Base-by-base conservation (phyloP, 441 rosid species). In the Kokia cookei region DNA sequence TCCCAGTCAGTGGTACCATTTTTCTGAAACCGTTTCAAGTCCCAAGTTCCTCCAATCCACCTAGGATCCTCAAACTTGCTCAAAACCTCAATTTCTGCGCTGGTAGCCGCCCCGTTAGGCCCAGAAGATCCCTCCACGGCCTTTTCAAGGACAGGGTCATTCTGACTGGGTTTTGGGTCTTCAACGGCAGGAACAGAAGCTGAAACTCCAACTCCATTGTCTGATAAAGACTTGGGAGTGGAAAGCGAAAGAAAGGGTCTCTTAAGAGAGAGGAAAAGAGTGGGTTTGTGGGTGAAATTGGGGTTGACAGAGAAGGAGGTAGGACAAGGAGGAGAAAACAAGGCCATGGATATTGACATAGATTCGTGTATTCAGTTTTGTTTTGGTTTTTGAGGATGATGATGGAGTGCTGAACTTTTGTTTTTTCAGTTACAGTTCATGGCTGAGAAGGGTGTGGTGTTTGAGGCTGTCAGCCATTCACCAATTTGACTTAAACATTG, bases 11-110 rank as follows among this genome's bases (percentile, higher is more conserved):
- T 87, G 65, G 75, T 81, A 4, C 92, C 93, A 57, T 80, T 80
- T 79, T 84, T 90, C 78, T 79, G 80, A 71, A 95, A 93, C 82
- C 86, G 87, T 74, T 86, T 89, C 83, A 94, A 83, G 76, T 94
- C 94, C 97, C 98, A 94, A 73, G 93, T 91, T 61, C 97, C 97
- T 35, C 83, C 82, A 50, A 91, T 73, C 98, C 98, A 94, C 69
- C 71, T 90, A 40, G 88, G 80, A 69, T 94, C 91, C 73, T 82
- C 79, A 80, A 90, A 91, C 47, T 83, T 84, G 62, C 26, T 79
- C 70, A 84, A 73, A 43, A 60, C 78, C 76, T 65, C 77, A 65
- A 45, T 74, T 48, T 60, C 82, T 14, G 19, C 66, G 2, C 65
- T 81, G 7, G 77, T 61, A 67, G 81, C 86, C 7, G 77, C 83